phyloP scores from a whole-genome alignment of 192 early-diverging fungal species.

The Lunasporangiospora selenospora region DNA sequence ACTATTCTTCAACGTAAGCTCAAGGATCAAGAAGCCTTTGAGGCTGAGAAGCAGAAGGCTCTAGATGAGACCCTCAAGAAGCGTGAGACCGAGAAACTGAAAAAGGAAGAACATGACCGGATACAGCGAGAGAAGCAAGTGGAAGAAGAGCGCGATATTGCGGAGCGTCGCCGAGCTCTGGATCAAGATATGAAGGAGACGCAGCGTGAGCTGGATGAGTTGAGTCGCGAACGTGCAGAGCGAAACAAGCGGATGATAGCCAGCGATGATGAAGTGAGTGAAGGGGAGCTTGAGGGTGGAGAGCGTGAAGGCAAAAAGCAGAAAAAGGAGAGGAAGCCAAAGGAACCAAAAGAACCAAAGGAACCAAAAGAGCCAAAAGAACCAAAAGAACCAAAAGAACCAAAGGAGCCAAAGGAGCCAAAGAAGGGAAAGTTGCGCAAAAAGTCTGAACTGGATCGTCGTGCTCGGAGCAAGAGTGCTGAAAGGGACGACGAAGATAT shows the following conservation, averaged over 20 bases:
- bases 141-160: constrained; percentile 53
- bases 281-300: constrained; percentile 17
- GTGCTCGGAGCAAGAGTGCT: constrained; percentile 37
- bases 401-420: constrained; percentile 38
- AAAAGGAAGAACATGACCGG: constrained; percentile 42
- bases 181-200: constrained; percentile 40
- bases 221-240: constrained; percentile 45
- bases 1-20: constrained; percentile 61
- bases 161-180: constrained; percentile 49
- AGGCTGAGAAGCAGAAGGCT: constrained; percentile 56
- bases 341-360: constrained; percentile 29
- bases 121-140: constrained; percentile 32
- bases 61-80: constrained; percentile 59
- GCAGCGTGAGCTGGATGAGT: constrained; percentile 39
- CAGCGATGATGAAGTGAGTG: constrained; percentile 41
- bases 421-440: constrained; percentile 44
- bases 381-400: constrained; percentile 34
- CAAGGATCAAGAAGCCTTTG: constrained; percentile 65
- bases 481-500: constrained; percentile 24
- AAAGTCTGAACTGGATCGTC: constrained; percentile 35
- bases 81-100: constrained; percentile 59
- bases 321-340: constrained; percentile 44
- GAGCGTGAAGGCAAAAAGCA: constrained; percentile 40
- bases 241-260: constrained; percentile 43
- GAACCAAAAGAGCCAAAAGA: constrained; percentile 43